Conservation (phyloP, 306 rosid genomes). For the Pyrus bretschneideri region DNA sequence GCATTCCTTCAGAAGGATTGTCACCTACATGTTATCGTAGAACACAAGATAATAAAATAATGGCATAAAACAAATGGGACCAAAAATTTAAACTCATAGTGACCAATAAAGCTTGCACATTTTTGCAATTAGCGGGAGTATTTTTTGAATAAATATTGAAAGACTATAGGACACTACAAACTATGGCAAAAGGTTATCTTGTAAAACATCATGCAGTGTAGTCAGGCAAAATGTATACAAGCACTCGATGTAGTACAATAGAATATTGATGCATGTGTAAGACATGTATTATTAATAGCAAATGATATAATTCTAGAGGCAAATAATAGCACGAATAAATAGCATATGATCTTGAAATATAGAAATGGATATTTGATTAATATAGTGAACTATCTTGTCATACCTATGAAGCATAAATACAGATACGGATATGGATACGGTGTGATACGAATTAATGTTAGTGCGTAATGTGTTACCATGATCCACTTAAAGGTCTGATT, state of each 20-base stretch:
- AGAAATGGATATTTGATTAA: background rate
- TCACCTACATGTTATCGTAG: conserved; percentile 44
- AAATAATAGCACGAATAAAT: background rate
- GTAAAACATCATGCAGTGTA: background rate
- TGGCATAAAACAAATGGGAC: background rate
- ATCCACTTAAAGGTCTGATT: background rate
- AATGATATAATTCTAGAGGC: background rate
- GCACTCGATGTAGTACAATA: background rate
- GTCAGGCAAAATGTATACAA: background rate
- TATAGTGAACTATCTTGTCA: background rate
- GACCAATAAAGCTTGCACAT: background rate
- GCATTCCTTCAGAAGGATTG: conserved; percentile 88
- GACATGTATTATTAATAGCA: background rate
- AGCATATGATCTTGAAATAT: background rate
- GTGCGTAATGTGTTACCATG: background rate
- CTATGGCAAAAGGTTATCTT: background rate
- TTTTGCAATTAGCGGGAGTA: background rate
- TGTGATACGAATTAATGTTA: background rate
- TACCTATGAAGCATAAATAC: background rate
- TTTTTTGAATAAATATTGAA: background rate
- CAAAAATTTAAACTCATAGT: background rate
- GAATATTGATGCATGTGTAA: background rate
- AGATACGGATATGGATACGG: background rate
- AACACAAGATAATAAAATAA: background rate
- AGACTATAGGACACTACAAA: background rate